Evolutionary conservation across 805 yeast species (phyloP).

Genomic region (Barnettozyma pratensis): DNA sequence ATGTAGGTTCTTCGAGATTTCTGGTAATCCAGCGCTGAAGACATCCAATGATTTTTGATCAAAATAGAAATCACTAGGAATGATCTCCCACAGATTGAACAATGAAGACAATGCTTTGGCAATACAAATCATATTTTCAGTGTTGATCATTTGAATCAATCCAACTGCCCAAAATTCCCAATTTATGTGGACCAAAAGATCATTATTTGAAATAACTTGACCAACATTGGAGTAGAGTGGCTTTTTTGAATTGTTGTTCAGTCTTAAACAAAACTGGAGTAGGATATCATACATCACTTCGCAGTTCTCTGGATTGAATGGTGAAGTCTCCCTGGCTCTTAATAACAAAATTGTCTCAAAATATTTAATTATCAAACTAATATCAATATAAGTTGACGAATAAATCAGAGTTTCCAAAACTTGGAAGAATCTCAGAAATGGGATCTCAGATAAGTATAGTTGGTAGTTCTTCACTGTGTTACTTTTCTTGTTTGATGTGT

Average conservation of each 20-base stretch:
- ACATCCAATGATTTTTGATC: background rate
- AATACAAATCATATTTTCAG: conserved; percentile 58
- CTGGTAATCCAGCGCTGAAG: background rate
- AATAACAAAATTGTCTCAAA: conserved; percentile 20
- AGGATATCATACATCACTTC: conserved; percentile 38
- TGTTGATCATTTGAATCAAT: conserved; percentile 49
- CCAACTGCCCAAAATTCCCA: conserved; percentile 79
- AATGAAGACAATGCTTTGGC: conserved; percentile 59
- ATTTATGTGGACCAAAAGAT: conserved; percentile 27
- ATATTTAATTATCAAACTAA: conserved; percentile 2
- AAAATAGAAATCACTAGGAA: conserved; percentile 38
- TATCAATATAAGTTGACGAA: background rate
- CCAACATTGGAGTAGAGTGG: conserved; percentile 1
- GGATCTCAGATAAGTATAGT: conserved; percentile 3
- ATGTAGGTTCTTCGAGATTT: background rate
- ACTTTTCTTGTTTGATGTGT: conserved; percentile 3
- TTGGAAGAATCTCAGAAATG: conserved; percentile 12
- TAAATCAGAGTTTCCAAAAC: conserved; percentile 8
- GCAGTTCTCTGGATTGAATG: conserved; percentile 35
- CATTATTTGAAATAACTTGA: background rate
- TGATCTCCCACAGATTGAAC: conserved; percentile 68
- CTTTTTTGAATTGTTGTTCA: conserved; percentile 1
- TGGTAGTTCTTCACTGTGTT: conserved; percentile 6
- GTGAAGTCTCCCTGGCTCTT: conserved; percentile 30
- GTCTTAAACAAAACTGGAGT: conserved; percentile 23